phyloP scores from a whole-genome alignment of 306 rosid genomes.

The Vigna mungo region DNA sequence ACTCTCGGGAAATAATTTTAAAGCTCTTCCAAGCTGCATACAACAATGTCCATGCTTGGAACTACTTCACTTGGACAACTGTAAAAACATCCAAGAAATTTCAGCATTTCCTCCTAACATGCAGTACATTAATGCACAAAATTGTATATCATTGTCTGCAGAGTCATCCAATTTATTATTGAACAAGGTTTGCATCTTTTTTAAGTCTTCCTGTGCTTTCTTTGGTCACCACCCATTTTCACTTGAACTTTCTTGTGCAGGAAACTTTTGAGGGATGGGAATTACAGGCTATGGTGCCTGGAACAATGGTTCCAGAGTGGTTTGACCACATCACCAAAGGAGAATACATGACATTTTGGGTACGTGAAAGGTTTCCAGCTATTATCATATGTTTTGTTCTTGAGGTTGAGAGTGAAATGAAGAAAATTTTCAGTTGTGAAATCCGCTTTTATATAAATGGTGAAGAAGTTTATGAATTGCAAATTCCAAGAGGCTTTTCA shows the following conservation, averaged over 20 bases:
- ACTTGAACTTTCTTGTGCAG: conserved; percentile 22
- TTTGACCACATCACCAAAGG: conserved; percentile 37
- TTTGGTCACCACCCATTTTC: neutral
- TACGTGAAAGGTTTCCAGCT: conserved; percentile 38
- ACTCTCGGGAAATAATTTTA: conserved; percentile 48
- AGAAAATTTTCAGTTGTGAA: conserved; percentile 17
- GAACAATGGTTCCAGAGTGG: conserved; percentile 45
- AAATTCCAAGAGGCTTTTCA: conserved; percentile 8
- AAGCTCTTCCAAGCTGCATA: conserved; percentile 44
- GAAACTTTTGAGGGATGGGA: conserved; percentile 28
- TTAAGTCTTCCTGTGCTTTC: neutral
- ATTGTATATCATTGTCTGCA: conserved; percentile 49
- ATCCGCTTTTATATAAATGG: conserved; percentile 40
- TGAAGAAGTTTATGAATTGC: conserved; percentile 41
- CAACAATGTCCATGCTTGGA: conserved; percentile 37
- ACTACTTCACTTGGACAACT: conserved; percentile 47
- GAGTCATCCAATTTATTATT: conserved; percentile 39
- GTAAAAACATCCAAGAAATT: conserved; percentile 47
- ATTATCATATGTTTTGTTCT: conserved; percentile 35
- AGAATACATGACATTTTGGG: conserved; percentile 47
- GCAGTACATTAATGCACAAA: conserved; percentile 47
- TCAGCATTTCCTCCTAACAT: conserved; percentile 42
- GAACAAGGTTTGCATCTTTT: conserved; percentile 40
- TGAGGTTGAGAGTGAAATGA: conserved; percentile 28
- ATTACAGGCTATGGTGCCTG: conserved; percentile 34